These are phyloP conservation scores for Boletus vermiculosoides DNA, from an alignment of 768 basidiomycete species.

Conservation along the genomic window DNA sequence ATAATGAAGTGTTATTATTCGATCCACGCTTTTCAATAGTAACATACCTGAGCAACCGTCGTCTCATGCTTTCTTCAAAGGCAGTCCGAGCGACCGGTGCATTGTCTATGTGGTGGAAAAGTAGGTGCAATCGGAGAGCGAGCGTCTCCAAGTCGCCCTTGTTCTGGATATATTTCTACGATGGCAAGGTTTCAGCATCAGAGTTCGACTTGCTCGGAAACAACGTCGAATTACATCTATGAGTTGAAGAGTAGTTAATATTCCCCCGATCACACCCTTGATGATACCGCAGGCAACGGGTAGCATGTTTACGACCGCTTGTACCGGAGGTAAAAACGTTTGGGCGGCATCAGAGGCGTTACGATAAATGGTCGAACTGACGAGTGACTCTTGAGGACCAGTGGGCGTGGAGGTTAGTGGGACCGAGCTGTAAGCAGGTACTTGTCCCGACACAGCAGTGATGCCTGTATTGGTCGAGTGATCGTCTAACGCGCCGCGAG, in stretches of 20 bases:
- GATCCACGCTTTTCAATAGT: too few species aligned
- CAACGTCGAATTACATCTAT: neutral
- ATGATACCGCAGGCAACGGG: constrained; percentile 1
- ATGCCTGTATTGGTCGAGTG: too few species aligned
- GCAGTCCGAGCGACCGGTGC: neutral
- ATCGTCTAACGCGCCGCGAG: too few species aligned
- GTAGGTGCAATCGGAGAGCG: neutral
- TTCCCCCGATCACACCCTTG: neutral
- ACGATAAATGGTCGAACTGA: neutral
- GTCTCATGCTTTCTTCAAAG: neutral
- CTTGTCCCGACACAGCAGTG: neutral
- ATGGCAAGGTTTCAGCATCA: too few species aligned
- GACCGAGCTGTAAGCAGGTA: neutral
- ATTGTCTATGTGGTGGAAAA: neutral
- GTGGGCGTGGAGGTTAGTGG: too few species aligned
- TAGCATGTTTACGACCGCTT: neutral
- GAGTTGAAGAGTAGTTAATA: too few species aligned
- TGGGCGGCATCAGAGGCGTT: neutral
- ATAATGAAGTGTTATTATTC: too few species aligned
- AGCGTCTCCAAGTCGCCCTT: constrained; percentile 3
- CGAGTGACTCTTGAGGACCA: neutral
- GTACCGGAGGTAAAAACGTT: constrained; percentile 1
- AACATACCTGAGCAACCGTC: neutral
- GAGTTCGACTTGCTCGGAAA: neutral
- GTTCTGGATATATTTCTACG: constrained; percentile 4